A percentile compares a stretch with the other conserved stretches of the same genome.
These are phyloP conservation scores for Ambrosiella cleistominuta DNA, from an alignment of 2,329 filamentous ascomycete species.

Conservation along the genomic window DNA sequence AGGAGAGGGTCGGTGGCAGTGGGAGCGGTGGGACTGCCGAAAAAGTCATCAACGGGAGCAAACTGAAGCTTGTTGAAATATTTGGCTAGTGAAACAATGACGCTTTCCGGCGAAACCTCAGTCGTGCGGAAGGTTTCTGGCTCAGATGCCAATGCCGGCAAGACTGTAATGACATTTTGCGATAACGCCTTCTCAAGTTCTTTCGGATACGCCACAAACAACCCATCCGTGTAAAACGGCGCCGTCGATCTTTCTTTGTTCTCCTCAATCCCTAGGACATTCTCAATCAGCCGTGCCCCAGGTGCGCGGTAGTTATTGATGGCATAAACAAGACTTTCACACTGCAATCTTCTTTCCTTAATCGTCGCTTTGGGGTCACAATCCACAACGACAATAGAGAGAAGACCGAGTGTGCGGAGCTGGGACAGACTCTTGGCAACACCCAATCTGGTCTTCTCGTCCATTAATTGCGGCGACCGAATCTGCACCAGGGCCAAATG, in stretches of 20 bases:
- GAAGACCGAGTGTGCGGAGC: slow-evolving; percentile 63
- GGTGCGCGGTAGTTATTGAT: slow-evolving; percentile 52
- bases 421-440: slow-evolving; percentile 73
- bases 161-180: slow-evolving; percentile 4
- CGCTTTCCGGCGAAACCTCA: slow-evolving; percentile 34
- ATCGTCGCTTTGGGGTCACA: slow-evolving; percentile 31
- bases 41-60: slow-evolving; percentile 5
- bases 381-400: slow-evolving; percentile 70
- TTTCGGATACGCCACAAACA: slow-evolving; percentile 6
- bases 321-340: slow-evolving; percentile 54
- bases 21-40: not conserved
- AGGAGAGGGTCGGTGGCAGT: slow-evolving; percentile 25
- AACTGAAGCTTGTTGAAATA: slow-evolving; percentile 55
- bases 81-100: slow-evolving; percentile 58
- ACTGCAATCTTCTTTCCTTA: slow-evolving; percentile 39
- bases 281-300: slow-evolving; percentile 50
- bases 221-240: slow-evolving; percentile 3
- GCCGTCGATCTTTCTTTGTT: not conserved
- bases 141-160: slow-evolving; percentile 9
- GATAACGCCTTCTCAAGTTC: slow-evolving; percentile 7
- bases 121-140: slow-evolving; percentile 6
- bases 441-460: slow-evolving; percentile 51
- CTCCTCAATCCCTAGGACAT: slow-evolving; percentile 16
- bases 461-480: slow-evolving; percentile 51
- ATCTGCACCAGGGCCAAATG: slow-evolving; percentile 77